These are phyloP conservation scores for Pilaira anomala DNA, from an alignment of 192 early-diverging fungal genomes.

Conservation along the genomic window DNA sequence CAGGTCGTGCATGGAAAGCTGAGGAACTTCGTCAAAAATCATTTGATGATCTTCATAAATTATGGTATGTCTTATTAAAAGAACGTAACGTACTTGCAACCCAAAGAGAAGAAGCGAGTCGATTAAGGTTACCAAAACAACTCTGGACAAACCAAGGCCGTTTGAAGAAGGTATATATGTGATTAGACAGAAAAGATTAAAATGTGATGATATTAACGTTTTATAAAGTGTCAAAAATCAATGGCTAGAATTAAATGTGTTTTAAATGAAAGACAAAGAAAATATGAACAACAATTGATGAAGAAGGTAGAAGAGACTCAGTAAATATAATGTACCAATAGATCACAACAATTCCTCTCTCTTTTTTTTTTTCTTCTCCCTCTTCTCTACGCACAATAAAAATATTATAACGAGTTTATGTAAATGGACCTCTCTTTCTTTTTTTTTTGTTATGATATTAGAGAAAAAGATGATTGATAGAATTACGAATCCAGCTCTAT, in stretches of 20 bases:
- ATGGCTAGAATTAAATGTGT: constrained; percentile 84
- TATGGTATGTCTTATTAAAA: constrained; percentile 90
- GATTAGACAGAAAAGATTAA: neutral
- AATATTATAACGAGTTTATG: no score
- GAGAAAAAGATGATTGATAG: no score
- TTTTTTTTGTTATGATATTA: no score
- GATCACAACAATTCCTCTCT: no score
- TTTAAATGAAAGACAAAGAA: constrained; percentile 66
- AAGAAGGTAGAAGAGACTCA: neutral
- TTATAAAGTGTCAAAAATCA: constrained; percentile 67
- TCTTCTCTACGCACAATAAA: no score
- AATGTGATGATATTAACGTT: neutral
- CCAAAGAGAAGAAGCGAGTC: constrained; percentile 63
- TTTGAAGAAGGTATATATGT: constrained; percentile 53
- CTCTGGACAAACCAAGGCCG: constrained; percentile 63
- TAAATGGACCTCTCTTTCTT: no score
- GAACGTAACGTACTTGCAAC: constrained; percentile 80
- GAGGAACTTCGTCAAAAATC: constrained; percentile 88
- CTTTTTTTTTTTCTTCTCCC: no score
- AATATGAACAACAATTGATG: constrained; percentile 48
- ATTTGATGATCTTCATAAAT: constrained; percentile 94
- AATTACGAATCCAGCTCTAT: no score
- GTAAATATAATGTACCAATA: constrained; percentile 6
- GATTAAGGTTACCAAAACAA: constrained; percentile 50
- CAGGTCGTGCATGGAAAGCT: constrained; percentile 86